Evolutionary conservation across 495 filamentous ascomycete species (phyloP), one percentile per base, ranked within the genome.

Genomic region (Aspergillus campestris): DNA sequence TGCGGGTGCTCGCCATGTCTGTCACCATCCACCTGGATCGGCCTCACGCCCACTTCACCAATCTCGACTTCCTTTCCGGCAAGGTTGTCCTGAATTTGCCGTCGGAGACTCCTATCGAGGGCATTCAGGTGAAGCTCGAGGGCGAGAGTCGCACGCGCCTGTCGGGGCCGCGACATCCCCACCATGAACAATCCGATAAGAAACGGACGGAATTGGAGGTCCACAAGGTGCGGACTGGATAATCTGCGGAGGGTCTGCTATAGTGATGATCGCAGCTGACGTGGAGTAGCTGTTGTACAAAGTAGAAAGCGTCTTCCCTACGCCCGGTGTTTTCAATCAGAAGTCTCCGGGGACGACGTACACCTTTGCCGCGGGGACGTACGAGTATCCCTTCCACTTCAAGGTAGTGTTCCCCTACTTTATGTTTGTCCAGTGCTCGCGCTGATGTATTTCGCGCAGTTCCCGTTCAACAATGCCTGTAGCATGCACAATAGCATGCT

Each of bases 381-480:
- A 95, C 66, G 81, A 89, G 56, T 97, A 92, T 62, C 86, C 87
- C 2, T 98, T 98, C 61, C 64, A 75, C 30, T 94, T 98, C 75
- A 94, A 94, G 70, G 79, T 84, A 45, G 42, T 34, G n/a, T 11
- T 14, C 5, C 8, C 9, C 10, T 40, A 35, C 33, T 29, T 12
- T 8, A 34, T 38, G 8, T 24, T 4, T 4, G 18, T 24, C 18
- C 18, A 4, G 18, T 24, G 18, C 4, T 24, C 4, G 18, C 18
- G 18, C 18, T 24, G 18, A 24, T 24, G 38, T 31, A 32, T 12
- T 1, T 39, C 14, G 14, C 8, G 12, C 44, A 82, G 73, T 70
- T 98, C 11, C 89, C 90, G 7, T 86, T 96, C 71, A 96, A 98
- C 68, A 94, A 92, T 61, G 71, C 79, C 28, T 98, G 92, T 65